Conservation (phyloP, 257 asterid genomes). For the Nicotiana sylvestris region DNA sequence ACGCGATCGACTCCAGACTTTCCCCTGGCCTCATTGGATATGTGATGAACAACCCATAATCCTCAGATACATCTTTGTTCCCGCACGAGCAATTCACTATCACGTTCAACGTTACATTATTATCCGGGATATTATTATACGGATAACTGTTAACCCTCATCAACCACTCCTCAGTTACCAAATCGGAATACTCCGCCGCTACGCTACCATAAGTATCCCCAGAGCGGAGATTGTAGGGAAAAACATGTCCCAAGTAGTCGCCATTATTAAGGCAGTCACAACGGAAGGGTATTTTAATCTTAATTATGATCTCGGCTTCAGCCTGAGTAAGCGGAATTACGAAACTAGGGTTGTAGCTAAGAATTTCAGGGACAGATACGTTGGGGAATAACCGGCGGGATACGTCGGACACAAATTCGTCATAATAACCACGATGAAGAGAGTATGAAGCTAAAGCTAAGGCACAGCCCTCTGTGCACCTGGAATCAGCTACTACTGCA, state of each 20-base stretch:
- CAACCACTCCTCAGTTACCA: not conserved
- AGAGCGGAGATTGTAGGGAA: not conserved
- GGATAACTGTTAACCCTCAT: not conserved
- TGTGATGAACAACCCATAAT: not conserved
- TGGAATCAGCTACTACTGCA: not conserved
- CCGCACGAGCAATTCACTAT: not conserved
- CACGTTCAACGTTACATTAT: not conserved
- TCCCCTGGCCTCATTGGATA: not conserved
- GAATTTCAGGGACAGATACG: not conserved
- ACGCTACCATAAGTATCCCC: not conserved
- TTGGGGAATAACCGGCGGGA: too few species aligned
- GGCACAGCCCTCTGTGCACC: slow-evolving; percentile 2
- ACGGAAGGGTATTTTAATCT: not conserved
- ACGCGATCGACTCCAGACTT: not conserved
- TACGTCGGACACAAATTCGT: too few species aligned
- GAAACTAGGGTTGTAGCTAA: not conserved
- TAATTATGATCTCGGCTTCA: not conserved
- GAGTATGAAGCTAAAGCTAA: slow-evolving; percentile 8
- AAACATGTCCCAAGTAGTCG: not conserved
- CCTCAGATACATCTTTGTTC: not conserved
- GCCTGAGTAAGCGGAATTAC: not conserved
- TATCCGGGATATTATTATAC: not conserved
- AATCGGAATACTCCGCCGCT: not conserved
- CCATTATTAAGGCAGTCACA: slow-evolving; percentile 8
- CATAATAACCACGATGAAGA: not conserved